These are phyloP conservation scores for Trifolium fragiferum DNA, from an alignment of 306 rosid genomes.

Conservation along the genomic window DNA sequence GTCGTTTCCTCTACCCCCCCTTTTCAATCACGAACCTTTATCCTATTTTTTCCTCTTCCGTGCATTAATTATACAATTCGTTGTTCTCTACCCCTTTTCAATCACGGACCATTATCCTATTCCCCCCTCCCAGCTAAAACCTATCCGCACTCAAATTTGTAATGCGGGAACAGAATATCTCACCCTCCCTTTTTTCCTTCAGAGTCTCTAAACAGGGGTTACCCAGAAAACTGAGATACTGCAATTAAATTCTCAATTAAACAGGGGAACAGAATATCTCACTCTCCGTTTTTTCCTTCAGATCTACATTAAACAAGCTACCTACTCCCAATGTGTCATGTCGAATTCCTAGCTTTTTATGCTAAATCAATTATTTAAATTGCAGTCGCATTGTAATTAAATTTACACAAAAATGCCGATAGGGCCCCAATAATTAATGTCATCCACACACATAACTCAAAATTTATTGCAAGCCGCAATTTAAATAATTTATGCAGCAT, in stretches of 20 bases:
- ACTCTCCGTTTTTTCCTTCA: no score
- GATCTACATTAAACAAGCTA: conserved; percentile 9
- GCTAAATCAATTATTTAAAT: background rate
- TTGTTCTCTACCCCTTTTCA: background rate
- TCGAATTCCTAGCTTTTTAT: background rate
- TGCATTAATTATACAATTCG: background rate
- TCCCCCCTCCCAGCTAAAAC: background rate
- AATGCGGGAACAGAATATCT: background rate
- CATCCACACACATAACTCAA: background rate
- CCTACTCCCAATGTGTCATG: background rate
- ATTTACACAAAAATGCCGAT: background rate
- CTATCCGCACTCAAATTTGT: background rate
- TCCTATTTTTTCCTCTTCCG: background rate
- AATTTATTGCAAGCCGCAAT: background rate
- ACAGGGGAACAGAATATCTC: no score
- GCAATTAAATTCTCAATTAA: background rate
- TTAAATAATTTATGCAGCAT: background rate
- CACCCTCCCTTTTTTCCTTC: background rate
- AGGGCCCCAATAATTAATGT: background rate
- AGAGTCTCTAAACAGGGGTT: background rate
- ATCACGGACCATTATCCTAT: background rate
- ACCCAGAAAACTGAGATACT: background rate
- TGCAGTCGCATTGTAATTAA: background rate
- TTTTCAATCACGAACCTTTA: background rate
- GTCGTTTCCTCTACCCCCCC: background rate